Evolutionary conservation across 495 filamentous ascomycete species (phyloP).

Genomic region (Trichoderma virens): DNA sequence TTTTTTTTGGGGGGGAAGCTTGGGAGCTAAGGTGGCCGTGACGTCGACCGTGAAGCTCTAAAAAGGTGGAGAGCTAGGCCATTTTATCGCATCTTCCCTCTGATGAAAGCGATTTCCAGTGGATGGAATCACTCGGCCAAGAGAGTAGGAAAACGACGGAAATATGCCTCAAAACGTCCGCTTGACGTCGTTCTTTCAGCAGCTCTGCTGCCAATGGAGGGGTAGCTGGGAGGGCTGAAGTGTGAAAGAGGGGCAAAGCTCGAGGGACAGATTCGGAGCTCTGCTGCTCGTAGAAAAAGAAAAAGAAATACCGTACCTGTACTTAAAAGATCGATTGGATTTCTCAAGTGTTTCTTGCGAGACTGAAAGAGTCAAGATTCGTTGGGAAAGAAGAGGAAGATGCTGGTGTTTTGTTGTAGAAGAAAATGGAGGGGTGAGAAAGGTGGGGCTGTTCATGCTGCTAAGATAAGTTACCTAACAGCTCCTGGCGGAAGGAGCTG

Average conservation of each 20-base stretch:
- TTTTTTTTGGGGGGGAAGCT: not conserved
- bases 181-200: not conserved
- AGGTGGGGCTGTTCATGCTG: not conserved
- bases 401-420: not conserved
- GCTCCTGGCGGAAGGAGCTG: not conserved
- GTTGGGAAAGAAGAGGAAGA: not conserved
- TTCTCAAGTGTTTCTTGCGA: not conserved
- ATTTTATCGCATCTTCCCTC: not conserved
- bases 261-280: not conserved
- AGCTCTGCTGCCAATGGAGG: not conserved
- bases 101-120: not conserved
- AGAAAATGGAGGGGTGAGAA: slow-evolving; percentile 3
- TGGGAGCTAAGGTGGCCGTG: not conserved
- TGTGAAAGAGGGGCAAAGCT: not conserved
- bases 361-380: not conserved
- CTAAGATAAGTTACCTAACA: slow-evolving; percentile 1
- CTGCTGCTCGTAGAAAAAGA: not conserved
- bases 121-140: not conserved
- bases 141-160: not conserved
- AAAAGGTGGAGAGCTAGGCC: not conserved
- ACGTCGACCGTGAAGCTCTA: not conserved
- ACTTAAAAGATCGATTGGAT: not conserved
- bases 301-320: not conserved
- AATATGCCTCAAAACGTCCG: slow-evolving; percentile 5
- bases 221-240: not conserved